phyloP scores from a whole-genome alignment of 768 basidiomycete genomes.

The Hypholoma sublateritium region DNA sequence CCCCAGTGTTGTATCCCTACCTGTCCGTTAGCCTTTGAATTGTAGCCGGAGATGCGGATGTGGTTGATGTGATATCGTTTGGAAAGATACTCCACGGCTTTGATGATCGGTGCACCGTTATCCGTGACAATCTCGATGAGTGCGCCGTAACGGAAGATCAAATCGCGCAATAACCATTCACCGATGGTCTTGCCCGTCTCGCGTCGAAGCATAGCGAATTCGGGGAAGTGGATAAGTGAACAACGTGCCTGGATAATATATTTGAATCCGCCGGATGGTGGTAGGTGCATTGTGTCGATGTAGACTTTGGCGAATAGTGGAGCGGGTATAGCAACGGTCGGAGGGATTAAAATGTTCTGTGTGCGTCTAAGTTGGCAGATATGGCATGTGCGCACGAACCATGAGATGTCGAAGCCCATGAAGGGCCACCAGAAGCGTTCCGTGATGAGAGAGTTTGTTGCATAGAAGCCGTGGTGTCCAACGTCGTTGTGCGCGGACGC shows the following conservation, averaged over 20 bases:
- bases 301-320: conserved; percentile 34
- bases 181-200: background rate
- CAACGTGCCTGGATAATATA: conserved; percentile 36
- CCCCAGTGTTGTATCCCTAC: too few species aligned
- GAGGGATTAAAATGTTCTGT: conserved; percentile 23
- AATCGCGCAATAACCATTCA: background rate
- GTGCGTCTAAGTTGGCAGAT: conserved; percentile 15
- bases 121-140: conserved; percentile 38
- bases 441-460: conserved; percentile 14
- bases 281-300: conserved; percentile 42
- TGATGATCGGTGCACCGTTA: conserved; percentile 26
- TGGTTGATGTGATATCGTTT: conserved; percentile 17
- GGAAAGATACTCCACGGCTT: conserved; percentile 3
- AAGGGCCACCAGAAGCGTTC: conserved; percentile 33
- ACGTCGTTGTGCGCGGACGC: conserved; percentile 8
- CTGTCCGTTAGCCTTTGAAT: conserved; percentile 22
- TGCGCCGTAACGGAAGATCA: conserved; percentile 22
- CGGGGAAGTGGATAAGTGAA: conserved; percentile 2
- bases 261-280: conserved; percentile 25
- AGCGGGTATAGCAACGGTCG: conserved; percentile 21
- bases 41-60: conserved; percentile 23
- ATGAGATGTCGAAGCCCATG: conserved; percentile 20
- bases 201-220: background rate
- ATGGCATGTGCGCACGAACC: conserved; percentile 27
- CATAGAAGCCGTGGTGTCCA: conserved; percentile 26